Percentiles rank a stretch among this genome's conserved stretches.
Evolutionary conservation across 139 green algal species (phyloP).

Genomic region (Gonium pectorale): DNA sequence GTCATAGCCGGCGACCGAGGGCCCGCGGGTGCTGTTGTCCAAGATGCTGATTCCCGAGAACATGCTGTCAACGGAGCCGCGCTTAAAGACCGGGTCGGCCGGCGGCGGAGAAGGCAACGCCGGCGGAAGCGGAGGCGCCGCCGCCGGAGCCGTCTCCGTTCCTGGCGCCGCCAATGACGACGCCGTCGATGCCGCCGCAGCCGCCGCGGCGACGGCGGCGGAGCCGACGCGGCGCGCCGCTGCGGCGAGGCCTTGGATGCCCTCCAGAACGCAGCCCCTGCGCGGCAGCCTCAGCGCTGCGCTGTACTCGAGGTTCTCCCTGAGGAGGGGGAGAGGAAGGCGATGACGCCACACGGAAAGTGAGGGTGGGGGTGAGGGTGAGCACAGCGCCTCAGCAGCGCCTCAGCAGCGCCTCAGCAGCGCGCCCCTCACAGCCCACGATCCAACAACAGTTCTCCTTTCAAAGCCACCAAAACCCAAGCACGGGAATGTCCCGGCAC

Average conservation of each 20-base stretch:
- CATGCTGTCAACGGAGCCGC: no score
- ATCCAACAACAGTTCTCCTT: not conserved
- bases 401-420: not conserved
- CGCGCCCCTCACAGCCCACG: not conserved
- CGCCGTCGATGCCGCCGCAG: not conserved
- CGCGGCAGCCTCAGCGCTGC: slow-evolving; percentile 51
- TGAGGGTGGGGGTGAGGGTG: not conserved
- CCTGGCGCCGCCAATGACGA: not conserved
- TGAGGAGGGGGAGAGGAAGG: not conserved
- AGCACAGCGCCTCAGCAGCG: not conserved
- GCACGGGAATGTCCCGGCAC: not conserved
- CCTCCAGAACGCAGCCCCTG: not conserved
- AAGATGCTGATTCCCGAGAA: no score
- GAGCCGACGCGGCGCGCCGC: no score
- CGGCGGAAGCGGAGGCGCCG: no score
- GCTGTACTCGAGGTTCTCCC: slow-evolving; percentile 64
- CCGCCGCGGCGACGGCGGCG: no score
- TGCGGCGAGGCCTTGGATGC: not conserved
- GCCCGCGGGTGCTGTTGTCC: no score
- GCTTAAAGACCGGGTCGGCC: no score
- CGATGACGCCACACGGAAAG: not conserved
- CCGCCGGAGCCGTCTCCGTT: not conserved
- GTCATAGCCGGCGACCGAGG: no score
- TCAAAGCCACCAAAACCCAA: not conserved
- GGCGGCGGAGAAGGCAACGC: no score